These are phyloP conservation scores for Balansia obtecta DNA, from an alignment of 2,329 filamentous ascomycete genomes.

Conservation along the genomic window DNA sequence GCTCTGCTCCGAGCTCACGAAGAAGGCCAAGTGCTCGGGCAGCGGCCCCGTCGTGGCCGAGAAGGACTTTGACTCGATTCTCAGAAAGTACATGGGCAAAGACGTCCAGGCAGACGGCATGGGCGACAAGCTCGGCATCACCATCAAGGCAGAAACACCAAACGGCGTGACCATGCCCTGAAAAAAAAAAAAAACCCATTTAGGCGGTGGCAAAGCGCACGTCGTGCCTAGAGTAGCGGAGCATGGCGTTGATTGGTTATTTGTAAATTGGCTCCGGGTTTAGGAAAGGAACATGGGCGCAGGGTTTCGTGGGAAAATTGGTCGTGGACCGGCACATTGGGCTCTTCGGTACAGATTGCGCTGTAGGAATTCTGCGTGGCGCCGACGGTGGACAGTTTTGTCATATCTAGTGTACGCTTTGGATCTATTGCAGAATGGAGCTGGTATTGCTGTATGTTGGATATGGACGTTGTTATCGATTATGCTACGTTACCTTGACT, in stretches of 20 bases:
- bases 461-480: too few relatives aligned
- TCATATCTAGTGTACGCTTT: too few relatives aligned
- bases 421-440: too few relatives aligned
- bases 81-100: constrained; percentile 50
- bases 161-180: constrained; percentile 8
- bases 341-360: too few relatives aligned
- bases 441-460: too few relatives aligned
- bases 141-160: constrained; percentile 21
- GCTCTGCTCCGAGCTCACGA: constrained; percentile 82
- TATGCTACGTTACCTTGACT: too few relatives aligned
- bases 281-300: not conserved
- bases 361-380: too few relatives aligned
- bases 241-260: not conserved
- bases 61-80: constrained; percentile 72
- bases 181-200: not conserved
- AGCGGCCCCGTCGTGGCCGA: constrained; percentile 81
- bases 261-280: too few relatives aligned
- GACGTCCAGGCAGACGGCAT: constrained; percentile 22
- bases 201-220: not conserved
- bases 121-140: constrained; percentile 46
- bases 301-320: too few relatives aligned
- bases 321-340: too few relatives aligned
- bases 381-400: too few relatives aligned
- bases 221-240: not conserved
- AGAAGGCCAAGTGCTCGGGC: constrained; percentile 92